phyloP scores from a whole-genome alignment of 257 asterid species.

The Paraleonurus japonicus region DNA sequence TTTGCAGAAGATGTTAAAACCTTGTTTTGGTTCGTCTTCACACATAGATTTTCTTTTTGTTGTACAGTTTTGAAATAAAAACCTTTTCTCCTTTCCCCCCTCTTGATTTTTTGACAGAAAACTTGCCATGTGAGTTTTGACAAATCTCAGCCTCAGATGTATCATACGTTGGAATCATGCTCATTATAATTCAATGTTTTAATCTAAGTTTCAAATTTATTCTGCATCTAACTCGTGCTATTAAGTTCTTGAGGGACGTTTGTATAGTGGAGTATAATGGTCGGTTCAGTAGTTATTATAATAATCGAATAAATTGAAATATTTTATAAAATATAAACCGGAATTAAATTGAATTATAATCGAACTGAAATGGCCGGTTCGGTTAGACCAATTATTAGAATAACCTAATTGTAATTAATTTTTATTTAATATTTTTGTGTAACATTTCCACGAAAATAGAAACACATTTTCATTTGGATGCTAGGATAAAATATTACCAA shows the following conservation, averaged over 20 bases:
- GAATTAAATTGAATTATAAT: no score
- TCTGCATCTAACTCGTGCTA: background rate
- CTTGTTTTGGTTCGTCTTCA: conserved; percentile 8
- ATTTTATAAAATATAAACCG: no score
- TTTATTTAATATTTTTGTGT: no score
- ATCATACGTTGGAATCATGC: conserved; percentile 22
- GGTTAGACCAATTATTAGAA: no score
- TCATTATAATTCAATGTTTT: conserved; percentile 16
- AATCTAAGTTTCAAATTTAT: background rate
- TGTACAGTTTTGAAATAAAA: conserved; percentile 48
- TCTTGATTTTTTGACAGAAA: conserved; percentile 23
- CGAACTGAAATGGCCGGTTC: no score
- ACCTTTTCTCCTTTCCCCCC: background rate
- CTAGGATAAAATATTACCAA: no score
- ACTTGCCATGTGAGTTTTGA: conserved; percentile 1
- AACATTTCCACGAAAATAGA: no score
- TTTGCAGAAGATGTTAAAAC: conserved; percentile 26
- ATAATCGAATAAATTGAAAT: no score
- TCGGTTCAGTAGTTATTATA: no score
- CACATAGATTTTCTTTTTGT: conserved; percentile 35
- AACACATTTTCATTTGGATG: no score
- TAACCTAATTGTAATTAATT: no score
- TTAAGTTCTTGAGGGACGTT: background rate
- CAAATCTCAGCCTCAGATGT: conserved; percentile 22
- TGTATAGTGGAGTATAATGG: no score